These are phyloP conservation scores for Cyanodermella asteris DNA, from an alignment of 2,329 filamentous ascomycete genomes.

Conservation along the genomic window DNA sequence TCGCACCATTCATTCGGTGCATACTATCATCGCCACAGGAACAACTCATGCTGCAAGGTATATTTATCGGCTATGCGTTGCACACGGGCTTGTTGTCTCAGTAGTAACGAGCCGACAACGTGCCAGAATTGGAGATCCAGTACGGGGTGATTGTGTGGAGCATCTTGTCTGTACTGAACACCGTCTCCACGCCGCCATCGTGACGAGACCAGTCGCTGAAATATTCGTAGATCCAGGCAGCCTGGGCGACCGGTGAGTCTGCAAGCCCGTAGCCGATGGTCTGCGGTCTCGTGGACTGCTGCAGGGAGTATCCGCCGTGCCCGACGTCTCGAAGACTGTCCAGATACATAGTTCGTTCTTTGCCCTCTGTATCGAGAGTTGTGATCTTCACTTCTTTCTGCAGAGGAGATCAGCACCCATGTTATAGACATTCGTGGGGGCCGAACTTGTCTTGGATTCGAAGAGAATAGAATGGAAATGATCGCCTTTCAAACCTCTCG, in stretches of 20 bases:
- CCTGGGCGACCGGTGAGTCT: slow-evolving; percentile 30
- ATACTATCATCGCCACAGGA: slow-evolving; percentile 21
- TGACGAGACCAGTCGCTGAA: slow-evolving; percentile 30
- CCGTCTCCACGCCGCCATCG: slow-evolving; percentile 17
- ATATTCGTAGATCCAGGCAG: slow-evolving; percentile 38
- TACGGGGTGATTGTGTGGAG: slow-evolving; percentile 29
- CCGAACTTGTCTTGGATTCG: too few relatives aligned
- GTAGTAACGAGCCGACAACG: slow-evolving; percentile 26
- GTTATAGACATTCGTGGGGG: too few relatives aligned
- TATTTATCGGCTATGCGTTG: slow-evolving; percentile 9
- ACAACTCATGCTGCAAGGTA: slow-evolving; percentile 18
- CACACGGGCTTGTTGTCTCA: slow-evolving; percentile 22
- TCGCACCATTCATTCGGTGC: slow-evolving; percentile 16
- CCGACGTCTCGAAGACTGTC: too few relatives aligned
- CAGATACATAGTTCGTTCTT: too few relatives aligned
- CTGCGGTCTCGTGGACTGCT: slow-evolving; percentile 31
- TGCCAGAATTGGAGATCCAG: slow-evolving; percentile 30
- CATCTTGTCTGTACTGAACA: slow-evolving; percentile 24
- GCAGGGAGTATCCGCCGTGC: slow-evolving; percentile 28
- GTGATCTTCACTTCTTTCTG: too few relatives aligned
- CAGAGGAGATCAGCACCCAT: too few relatives aligned
- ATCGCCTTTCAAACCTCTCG: too few relatives aligned
- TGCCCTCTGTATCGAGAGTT: too few relatives aligned
- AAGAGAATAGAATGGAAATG: too few relatives aligned
- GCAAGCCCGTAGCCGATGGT: slow-evolving; percentile 34